Evolutionary conservation across 1,284 basidiomycete genomes (phyloP).

Genomic region (Phellopilus nigrolimitatus): DNA sequence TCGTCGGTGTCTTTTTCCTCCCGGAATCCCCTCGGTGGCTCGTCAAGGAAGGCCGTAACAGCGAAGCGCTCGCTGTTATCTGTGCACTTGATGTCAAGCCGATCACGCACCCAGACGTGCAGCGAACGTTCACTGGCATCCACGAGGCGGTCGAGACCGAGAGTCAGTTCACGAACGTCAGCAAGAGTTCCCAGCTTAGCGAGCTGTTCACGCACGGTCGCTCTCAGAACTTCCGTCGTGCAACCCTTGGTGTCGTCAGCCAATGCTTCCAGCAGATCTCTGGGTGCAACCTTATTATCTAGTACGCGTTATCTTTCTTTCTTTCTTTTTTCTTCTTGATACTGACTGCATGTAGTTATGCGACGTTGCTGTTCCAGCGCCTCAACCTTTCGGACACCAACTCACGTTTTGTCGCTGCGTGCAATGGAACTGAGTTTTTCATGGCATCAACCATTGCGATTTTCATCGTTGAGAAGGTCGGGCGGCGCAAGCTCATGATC

Average conservation of each 20-base stretch:
- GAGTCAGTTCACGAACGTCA: conserved; percentile 15
- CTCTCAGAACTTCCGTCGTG: conserved; percentile 61
- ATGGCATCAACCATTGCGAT: too few species aligned
- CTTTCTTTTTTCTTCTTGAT: neutral
- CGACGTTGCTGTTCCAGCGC: conserved; percentile 55
- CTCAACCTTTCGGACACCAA: conserved; percentile 55
- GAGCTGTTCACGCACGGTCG: conserved; percentile 58
- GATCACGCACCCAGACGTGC: conserved; percentile 45
- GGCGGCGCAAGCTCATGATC: conserved; percentile 65
- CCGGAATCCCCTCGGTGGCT: conserved; percentile 75
- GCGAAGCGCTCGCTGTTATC: conserved; percentile 61
- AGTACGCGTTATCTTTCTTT: conserved; percentile 33
- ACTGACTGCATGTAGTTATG: conserved; percentile 22
- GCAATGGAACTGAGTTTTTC: conserved; percentile 69
- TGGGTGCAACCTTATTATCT: conserved; percentile 63
- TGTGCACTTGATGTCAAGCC: conserved; percentile 56
- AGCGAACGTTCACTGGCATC: conserved; percentile 51
- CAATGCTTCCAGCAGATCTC: conserved; percentile 73
- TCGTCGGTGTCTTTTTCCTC: conserved; percentile 51
- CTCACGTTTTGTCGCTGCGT: conserved; percentile 62
- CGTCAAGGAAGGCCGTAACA: conserved; percentile 53
- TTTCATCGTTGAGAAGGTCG: conserved; percentile 55
- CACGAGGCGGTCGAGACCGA: conserved; percentile 46
- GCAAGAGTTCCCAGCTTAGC: conserved; percentile 32
- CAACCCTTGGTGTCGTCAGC: conserved; percentile 51